phyloP scores from a whole-genome alignment of 2,329 filamentous ascomycete species.

The Aspergillus tanneri region DNA sequence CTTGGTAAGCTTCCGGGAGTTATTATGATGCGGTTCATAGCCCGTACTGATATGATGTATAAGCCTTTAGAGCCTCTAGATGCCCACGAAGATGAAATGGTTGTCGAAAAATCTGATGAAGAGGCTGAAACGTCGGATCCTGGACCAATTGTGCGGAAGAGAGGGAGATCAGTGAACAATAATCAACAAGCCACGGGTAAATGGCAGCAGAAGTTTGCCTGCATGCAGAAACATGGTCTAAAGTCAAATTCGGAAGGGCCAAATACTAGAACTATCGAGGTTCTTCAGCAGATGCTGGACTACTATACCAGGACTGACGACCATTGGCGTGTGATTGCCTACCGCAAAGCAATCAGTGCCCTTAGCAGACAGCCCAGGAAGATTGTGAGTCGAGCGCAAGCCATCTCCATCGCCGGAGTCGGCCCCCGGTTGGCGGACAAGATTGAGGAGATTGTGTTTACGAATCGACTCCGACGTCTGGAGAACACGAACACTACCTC shows the following conservation, averaged over 20 bases:
- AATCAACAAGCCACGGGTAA: slow-evolving; percentile 11
- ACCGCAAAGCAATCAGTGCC: slow-evolving; percentile 73
- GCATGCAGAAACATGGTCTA: slow-evolving; percentile 58
- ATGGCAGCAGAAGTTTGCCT: slow-evolving; percentile 53
- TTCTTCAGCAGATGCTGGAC: slow-evolving; percentile 74
- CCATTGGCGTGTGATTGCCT: slow-evolving; percentile 71
- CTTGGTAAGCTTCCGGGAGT: slow-evolving; percentile 42
- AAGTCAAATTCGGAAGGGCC: slow-evolving; percentile 56
- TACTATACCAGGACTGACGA: slow-evolving; percentile 76
- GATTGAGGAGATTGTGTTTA: slow-evolving; percentile 84
- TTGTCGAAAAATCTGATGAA: slow-evolving; percentile 11
- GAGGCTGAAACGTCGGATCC: slow-evolving; percentile 19
- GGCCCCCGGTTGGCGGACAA: slow-evolving; percentile 74
- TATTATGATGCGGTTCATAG: neutral
- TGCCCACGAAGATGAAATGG: slow-evolving; percentile 24
- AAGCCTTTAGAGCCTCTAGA: slow-evolving; percentile 38
- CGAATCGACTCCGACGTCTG: slow-evolving; percentile 67
- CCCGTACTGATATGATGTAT: slow-evolving; percentile 17
- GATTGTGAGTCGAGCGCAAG: slow-evolving; percentile 69
- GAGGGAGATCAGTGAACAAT: slow-evolving; percentile 10
- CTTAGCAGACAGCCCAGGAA: slow-evolving; percentile 64
- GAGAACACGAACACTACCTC: slow-evolving; percentile 69
- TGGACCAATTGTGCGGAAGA: slow-evolving; percentile 14
- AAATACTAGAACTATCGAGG: slow-evolving; percentile 71
- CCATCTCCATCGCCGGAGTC: slow-evolving; percentile 65